Conservation (phyloP, 305 asterid genomes). For the Stenogyne calaminthoides region DNA sequence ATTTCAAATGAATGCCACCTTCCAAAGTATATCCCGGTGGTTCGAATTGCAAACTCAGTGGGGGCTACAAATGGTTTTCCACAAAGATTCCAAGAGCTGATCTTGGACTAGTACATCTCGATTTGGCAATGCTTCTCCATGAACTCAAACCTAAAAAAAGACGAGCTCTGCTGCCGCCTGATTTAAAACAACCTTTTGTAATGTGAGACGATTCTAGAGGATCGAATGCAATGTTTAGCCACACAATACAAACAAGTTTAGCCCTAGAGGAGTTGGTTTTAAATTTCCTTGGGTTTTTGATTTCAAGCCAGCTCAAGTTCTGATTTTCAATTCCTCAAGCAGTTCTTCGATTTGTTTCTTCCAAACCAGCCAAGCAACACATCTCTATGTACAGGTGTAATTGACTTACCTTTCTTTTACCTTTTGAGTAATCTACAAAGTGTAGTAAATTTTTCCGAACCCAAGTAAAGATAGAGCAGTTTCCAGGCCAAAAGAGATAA, state of each 20-base stretch:
- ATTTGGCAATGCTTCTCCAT: conserved; percentile 39
- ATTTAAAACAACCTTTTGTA: conserved; percentile 42
- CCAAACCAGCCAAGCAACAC: no score
- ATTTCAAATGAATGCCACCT: conserved; percentile 40
- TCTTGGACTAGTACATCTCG: conserved; percentile 40
- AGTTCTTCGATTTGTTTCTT: no score
- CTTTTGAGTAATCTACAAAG: no score
- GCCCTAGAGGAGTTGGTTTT: no score
- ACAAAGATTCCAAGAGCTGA: conserved; percentile 28
- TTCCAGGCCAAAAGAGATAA: no score
- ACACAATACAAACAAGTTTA: conserved; percentile 25
- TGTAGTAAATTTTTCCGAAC: no score
- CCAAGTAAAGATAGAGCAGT: no score
- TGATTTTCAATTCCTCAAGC: no score
- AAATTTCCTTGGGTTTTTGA: no score
- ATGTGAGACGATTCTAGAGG: conserved; percentile 28
- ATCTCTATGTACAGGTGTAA: no score
- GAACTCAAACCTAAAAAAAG: conserved; percentile 26
- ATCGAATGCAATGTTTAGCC: conserved; percentile 41
- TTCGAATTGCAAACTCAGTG: conserved; percentile 23
- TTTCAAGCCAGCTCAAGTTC: no score
- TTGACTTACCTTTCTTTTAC: no score
- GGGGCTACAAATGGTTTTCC: conserved; percentile 36
- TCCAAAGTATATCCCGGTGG: conserved; percentile 42
- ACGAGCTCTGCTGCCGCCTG: conserved; percentile 27